Evolutionary conservation across 257 asterid species (phyloP).

Genomic region (Primulina huaijiensis): DNA sequence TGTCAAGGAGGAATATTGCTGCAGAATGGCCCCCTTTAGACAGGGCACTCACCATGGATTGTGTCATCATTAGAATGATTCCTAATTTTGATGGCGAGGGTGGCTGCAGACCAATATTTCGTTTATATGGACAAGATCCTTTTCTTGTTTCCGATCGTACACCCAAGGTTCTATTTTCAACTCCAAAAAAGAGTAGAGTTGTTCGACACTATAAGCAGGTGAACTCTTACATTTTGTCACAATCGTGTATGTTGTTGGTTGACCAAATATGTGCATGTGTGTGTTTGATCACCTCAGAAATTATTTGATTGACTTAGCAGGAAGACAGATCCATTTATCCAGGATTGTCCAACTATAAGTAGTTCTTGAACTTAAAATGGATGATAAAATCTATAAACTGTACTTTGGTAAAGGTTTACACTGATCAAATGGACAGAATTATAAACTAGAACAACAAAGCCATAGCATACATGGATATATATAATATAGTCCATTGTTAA

Average conservation of each 20-base stretch:
- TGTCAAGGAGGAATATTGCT: constrained; percentile 82
- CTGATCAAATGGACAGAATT: neutral
- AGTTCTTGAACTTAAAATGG: neutral
- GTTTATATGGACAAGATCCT: constrained; percentile 83
- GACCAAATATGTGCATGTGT: neutral
- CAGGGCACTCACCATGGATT: constrained; percentile 81
- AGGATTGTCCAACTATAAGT: neutral
- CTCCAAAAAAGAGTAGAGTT: constrained; percentile 68
- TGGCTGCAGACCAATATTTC: constrained; percentile 87
- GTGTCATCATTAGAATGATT: constrained; percentile 78
- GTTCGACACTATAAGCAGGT: constrained; percentile 88
- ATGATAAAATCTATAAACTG: neutral
- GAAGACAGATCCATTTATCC: neutral
- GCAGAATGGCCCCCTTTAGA: constrained; percentile 93
- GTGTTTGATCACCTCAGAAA: neutral
- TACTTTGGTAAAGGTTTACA: neutral
- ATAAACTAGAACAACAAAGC: neutral
- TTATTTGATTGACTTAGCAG: neutral
- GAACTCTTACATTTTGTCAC: constrained; percentile 21
- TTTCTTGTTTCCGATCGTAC: constrained; percentile 57
- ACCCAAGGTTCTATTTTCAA: constrained; percentile 73
- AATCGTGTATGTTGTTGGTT: constrained; percentile 19
- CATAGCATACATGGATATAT: neutral
- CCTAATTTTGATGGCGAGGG: constrained; percentile 83
- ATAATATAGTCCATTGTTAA: neutral